Percentiles rank a stretch among this genome's conserved stretches.
Conservation (phyloP, 2,329 filamentous ascomycete species). For the Trichoderma koningii region DNA sequence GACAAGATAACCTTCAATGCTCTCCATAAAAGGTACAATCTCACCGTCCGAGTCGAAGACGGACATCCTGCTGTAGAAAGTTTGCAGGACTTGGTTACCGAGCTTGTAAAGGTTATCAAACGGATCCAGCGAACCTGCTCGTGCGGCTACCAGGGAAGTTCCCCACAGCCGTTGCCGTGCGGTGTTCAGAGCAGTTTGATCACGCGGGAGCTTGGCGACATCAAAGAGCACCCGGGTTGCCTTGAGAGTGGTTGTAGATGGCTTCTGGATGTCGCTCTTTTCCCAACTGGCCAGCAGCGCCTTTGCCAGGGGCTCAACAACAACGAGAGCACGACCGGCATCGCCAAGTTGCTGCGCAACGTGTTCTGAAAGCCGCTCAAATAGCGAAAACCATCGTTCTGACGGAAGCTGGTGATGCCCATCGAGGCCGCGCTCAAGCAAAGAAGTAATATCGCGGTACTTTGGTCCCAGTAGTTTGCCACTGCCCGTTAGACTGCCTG, state of each 20-base stretch:
- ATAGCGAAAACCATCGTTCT: conserved; percentile 55
- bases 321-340: conserved; percentile 63
- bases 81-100: conserved; percentile 53
- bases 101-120: conserved; percentile 68
- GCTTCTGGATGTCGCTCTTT: conserved; percentile 26
- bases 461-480: conserved; percentile 62
- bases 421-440: conserved; percentile 64
- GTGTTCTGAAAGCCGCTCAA: conserved; percentile 57
- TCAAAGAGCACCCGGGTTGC: conserved; percentile 49
- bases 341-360: conserved; percentile 67
- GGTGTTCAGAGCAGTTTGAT: conserved; percentile 64
- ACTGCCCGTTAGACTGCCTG: conserved; percentile 32
- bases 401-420: conserved; percentile 52
- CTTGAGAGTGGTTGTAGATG: conserved; percentile 37
- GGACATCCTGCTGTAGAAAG: conserved; percentile 54
- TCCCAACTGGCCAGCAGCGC: conserved; percentile 46
- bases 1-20: conserved; percentile 55
- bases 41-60: conserved; percentile 42
- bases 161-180: conserved; percentile 67
- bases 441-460: conserved; percentile 67
- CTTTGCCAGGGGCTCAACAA: conserved; percentile 72
- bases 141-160: conserved; percentile 35
- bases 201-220: conserved; percentile 57
- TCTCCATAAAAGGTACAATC: conserved; percentile 53
- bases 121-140: conserved; percentile 58